phyloP scores from a whole-genome alignment of 495 filamentous ascomycete genomes.

The Tuber calosporum region DNA sequence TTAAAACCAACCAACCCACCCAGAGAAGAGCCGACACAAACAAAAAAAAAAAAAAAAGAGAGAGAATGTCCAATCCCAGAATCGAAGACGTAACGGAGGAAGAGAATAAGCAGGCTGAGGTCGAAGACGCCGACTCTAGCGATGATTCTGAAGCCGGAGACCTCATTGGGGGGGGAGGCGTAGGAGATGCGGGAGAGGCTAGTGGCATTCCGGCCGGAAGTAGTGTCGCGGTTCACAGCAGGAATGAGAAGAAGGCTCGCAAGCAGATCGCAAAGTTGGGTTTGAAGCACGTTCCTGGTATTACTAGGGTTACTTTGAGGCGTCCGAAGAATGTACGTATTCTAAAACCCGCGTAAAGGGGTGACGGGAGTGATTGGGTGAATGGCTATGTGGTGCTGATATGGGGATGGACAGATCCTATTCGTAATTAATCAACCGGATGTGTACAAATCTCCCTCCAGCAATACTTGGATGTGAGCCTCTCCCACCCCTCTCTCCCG shows the following conservation, averaged over 20 bases:
- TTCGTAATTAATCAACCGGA: conserved; percentile 99
- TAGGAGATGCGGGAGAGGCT: conserved; percentile 55
- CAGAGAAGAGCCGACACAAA: not conserved
- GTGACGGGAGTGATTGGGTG: not conserved
- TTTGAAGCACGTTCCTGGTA: conserved; percentile 89
- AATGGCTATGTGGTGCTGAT: not conserved
- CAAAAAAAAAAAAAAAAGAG: no score
- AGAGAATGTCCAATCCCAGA: conserved; percentile 98
- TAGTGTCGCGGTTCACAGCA: conserved; percentile 82
- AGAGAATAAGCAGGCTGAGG: conserved; percentile 65
- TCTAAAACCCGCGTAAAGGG: conserved; percentile 3
- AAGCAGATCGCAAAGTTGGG: conserved; percentile 98
- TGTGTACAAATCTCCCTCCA: conserved; percentile 95
- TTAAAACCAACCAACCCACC: not conserved
- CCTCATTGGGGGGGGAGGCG: conserved; percentile 11
- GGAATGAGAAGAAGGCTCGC: conserved; percentile 99
- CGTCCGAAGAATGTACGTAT: conserved; percentile 91
- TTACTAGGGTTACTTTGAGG: conserved; percentile 94
- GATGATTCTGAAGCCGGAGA: conserved; percentile 62
- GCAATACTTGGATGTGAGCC: conserved; percentile 98
- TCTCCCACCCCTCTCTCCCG: not conserved
- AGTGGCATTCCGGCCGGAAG: conserved; percentile 72
- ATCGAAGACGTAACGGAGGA: conserved; percentile 97
- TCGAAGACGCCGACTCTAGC: conserved; percentile 68
- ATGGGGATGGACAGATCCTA: conserved; percentile 60